Evolutionary conservation across 495 filamentous ascomycete species (phyloP), one percentile per base, ranked within the genome.

Genomic region (Sporormia fimetaria): DNA sequence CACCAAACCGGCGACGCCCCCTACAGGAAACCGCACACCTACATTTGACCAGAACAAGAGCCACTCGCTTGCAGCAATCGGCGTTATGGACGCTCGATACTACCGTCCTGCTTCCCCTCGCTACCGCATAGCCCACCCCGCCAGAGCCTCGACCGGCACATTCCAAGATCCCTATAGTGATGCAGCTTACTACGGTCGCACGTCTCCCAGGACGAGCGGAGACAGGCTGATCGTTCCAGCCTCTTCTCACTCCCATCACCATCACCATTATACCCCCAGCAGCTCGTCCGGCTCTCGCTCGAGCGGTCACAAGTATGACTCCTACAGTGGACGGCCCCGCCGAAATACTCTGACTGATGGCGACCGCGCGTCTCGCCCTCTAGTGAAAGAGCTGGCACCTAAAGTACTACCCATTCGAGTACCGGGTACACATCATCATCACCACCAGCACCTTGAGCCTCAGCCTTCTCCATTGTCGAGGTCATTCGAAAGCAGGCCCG

Each of bases 81-180:
- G 6, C 31, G 27, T 11, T 26, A 54, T 54, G 51, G 40, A 41
- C 20, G 36, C 47, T 10, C 22, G 42, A 33, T 40, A 56, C 40
- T 53, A 56, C 32, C 50, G 54, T 18, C 42, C 54, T 1, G 12
- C 41, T 10, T 57, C 54, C 5, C 54, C 54, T 2, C 38, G 53
- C 0, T 17, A 25, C 11, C 54, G 46, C 16, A 4, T 51, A 10
- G 26, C 29, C 18, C 25, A 36, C 25, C 54, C 54, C 10, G 47
- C 20, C 6, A 25, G 53, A 20, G 39, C 53, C 9, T 53, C 53
- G 5, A 53, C 53, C 6, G 53, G 53, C 26, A 53, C 37, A 0
- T 49, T 53, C 37, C 12, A 21, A 6, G 42, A 52, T 9, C 21
- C 41, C 0, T 41, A 39, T 17, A 35, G 35, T 23, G 32, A 54